These are phyloP conservation scores for Candida ponderosae DNA, from an alignment of 805 yeast species.

Conservation along the genomic window DNA sequence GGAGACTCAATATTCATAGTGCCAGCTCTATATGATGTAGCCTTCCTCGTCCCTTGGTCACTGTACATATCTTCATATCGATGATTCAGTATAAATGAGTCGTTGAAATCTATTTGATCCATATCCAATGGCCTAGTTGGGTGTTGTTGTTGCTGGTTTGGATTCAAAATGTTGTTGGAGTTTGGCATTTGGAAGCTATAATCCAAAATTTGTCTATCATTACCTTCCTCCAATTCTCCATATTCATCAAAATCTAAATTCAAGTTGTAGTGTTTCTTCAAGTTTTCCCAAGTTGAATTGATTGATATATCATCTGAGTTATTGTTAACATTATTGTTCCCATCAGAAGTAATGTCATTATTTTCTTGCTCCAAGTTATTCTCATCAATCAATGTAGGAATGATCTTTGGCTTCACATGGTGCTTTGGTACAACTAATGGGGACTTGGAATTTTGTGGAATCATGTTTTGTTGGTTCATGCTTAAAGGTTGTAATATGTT, in stretches of 20 bases:
- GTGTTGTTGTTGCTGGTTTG: no score
- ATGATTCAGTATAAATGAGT: neutral
- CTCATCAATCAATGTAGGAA: neutral
- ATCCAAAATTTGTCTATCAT: no score
- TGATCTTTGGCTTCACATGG: neutral
- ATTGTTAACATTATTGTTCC: neutral
- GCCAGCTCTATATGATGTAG: slow-evolving; percentile 10
- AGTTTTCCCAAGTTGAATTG: slow-evolving; percentile 16
- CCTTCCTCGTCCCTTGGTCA: slow-evolving; percentile 9
- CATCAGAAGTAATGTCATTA: neutral
- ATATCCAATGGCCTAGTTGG: neutral
- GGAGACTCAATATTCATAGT: slow-evolving; percentile 13
- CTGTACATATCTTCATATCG: no score
- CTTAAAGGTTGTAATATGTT: neutral
- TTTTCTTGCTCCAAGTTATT: no score
- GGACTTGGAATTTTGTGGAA: no score
- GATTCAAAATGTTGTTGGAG: no score
- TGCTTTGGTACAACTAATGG: no score
- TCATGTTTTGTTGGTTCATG: neutral
- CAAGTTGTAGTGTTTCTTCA: slow-evolving; percentile 13
- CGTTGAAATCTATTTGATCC: neutral
- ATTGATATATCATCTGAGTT: neutral
- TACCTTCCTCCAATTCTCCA: no score
- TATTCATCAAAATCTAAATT: neutral
- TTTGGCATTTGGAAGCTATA: no score